Percentiles rank a stretch among this genome's conserved stretches.
Evolutionary conservation across 352 stramenopile genomes (phyloP).

Genomic region (Aphanomyces euteiches): DNA sequence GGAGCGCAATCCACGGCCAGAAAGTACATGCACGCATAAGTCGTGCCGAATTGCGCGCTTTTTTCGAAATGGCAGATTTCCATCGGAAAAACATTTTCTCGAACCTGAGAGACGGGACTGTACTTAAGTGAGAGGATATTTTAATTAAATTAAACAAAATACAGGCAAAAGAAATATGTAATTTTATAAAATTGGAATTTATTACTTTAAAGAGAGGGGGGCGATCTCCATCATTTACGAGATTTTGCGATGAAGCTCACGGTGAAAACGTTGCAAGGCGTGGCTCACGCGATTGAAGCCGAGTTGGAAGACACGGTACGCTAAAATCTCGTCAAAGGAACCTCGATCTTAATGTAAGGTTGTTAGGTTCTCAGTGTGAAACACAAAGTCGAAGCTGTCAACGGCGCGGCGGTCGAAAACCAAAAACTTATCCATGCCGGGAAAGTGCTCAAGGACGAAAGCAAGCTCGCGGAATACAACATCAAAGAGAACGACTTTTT

Average conservation of each 20-base stretch:
- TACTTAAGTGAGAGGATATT: neutral
- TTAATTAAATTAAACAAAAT: neutral
- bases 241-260: slow-evolving; percentile 70
- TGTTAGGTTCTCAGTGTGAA: slow-evolving; percentile 70
- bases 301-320: slow-evolving; percentile 66
- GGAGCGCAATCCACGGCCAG: no score
- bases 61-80: no score
- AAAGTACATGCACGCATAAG: no score
- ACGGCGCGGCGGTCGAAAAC: slow-evolving; percentile 63
- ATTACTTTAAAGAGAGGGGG: neutral
- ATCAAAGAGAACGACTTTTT: slow-evolving; percentile 87
- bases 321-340: neutral
- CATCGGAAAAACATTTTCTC: no score
- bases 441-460: slow-evolving; percentile 87
- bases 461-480: slow-evolving; percentile 71
- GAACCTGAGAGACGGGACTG: no score
- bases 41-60: no score
- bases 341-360: neutral
- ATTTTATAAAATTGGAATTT: neutral
- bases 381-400: slow-evolving; percentile 68
- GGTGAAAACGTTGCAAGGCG: slow-evolving; percentile 82
- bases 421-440: slow-evolving; percentile 86
- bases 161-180: neutral
- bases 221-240: slow-evolving; percentile 7
- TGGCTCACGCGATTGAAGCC: slow-evolving; percentile 71